Evolutionary conservation across 2,329 filamentous ascomycete genomes (phyloP).

Genomic region (Fusarium tricinctum): DNA sequence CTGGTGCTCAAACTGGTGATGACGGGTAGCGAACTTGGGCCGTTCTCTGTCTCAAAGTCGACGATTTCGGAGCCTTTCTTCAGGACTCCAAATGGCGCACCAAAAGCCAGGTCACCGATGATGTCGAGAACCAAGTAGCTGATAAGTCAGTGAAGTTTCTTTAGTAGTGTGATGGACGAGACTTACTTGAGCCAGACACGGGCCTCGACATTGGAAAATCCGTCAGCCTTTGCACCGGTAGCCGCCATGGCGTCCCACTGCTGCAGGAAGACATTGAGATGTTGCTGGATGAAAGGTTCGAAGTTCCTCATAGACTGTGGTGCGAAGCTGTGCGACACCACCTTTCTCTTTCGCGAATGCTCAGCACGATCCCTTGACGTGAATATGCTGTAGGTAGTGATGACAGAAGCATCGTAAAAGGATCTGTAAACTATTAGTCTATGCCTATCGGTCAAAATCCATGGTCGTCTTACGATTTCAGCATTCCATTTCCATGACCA

Average conservation of each 20-base stretch:
- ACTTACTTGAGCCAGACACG: constrained; percentile 13
- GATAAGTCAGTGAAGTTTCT: accelerated
- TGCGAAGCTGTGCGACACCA: constrained; percentile 8
- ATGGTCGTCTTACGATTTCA: neutral
- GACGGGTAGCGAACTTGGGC: neutral
- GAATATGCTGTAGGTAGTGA: constrained; percentile 7
- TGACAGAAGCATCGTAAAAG: constrained; percentile 12
- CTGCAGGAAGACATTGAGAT: neutral
- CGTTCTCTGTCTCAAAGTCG: neutral
- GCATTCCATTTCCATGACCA: constrained; percentile 10
- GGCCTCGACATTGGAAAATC: neutral
- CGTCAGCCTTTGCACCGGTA: neutral
- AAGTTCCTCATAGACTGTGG: constrained; percentile 3
- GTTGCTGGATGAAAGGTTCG: neutral
- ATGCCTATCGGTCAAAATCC: too few relatives aligned
- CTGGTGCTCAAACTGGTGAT: neutral
- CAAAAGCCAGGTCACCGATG: constrained; percentile 9
- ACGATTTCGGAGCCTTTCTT: constrained; percentile 1
- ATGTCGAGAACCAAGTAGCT: constrained; percentile 17
- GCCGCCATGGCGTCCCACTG: constrained; percentile 8
- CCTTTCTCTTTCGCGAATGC: constrained; percentile 12
- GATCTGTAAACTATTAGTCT: neutral
- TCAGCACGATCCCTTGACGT: constrained; percentile 8
- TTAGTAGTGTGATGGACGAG: accelerated
- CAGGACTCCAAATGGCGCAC: constrained; percentile 7